A percentile compares a stretch with the other conserved stretches of the same genome.
phyloP scores from a whole-genome alignment of 805 yeast species.

The Kregervanrija delftensis region DNA sequence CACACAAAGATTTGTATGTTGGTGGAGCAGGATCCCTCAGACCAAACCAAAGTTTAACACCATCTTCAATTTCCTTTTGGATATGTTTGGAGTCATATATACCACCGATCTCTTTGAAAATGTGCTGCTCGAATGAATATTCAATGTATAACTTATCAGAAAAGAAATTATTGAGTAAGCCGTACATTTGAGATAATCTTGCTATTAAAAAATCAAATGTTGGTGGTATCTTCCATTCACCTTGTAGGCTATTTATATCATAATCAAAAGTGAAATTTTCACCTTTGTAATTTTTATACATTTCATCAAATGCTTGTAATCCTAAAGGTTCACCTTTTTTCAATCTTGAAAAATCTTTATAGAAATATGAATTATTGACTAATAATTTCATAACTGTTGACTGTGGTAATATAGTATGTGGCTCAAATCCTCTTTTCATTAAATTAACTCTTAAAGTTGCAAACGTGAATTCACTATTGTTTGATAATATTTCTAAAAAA shows the following conservation, averaged over 20 bases:
- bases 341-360: constrained; percentile 37
- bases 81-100: constrained; percentile 30
- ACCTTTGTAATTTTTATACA: not conserved
- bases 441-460: constrained; percentile 40
- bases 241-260: constrained; percentile 4
- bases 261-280: not conserved
- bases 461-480: constrained; percentile 29
- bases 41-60: constrained; percentile 55
- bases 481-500: constrained; percentile 35
- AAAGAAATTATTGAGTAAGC: constrained; percentile 29
- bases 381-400: constrained; percentile 33
- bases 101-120: constrained; percentile 36
- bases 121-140: constrained; percentile 40
- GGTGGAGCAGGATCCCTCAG: constrained; percentile 40
- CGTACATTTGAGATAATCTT: constrained; percentile 42
- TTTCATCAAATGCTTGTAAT: constrained; percentile 32
- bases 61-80: constrained; percentile 22
- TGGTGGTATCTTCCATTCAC: constrained; percentile 45
- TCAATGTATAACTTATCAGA: constrained; percentile 39
- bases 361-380: constrained; percentile 29
- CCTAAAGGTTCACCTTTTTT: constrained; percentile 40
- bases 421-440: constrained; percentile 36
- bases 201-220: constrained; percentile 53
- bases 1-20: constrained; percentile 39
- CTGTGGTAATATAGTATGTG: constrained; percentile 42